phyloP scores from a whole-genome alignment of 2,329 filamentous ascomycete species.

The Nigrospora sphaerica region DNA sequence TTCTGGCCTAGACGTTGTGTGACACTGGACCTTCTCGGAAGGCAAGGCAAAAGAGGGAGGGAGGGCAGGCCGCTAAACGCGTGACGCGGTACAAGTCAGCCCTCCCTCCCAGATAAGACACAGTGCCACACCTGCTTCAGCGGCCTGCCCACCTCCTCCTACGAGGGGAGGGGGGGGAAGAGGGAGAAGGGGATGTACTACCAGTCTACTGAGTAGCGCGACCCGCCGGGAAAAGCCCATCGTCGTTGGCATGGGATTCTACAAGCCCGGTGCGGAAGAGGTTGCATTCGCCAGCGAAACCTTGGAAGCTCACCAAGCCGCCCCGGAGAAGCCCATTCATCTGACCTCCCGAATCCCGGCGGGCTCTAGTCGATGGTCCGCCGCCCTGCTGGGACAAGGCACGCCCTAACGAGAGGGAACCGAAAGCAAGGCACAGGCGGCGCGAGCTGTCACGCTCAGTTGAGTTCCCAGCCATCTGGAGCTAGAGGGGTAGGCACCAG shows the following conservation, averaged over 20 bases:
- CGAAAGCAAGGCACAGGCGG: too few relatives aligned
- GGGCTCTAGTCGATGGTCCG: too few relatives aligned
- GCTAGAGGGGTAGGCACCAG: too few relatives aligned
- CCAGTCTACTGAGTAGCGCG: neutral
- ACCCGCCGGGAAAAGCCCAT: conserved; percentile 1
- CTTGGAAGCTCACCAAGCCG: too few relatives aligned
- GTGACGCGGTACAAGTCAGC: conserved; percentile 24
- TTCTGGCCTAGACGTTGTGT: conserved; percentile 7
- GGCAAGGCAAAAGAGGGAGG: conserved; percentile 13
- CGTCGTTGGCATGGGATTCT: conserved; percentile 1
- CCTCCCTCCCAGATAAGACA: conserved; percentile 26
- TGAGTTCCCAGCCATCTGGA: too few relatives aligned
- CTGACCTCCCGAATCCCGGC: too few relatives aligned
- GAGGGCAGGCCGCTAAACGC: conserved; percentile 17
- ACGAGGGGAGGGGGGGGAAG: conserved; percentile 15
- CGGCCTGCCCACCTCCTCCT: conserved; percentile 9
- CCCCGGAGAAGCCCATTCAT: too few relatives aligned
- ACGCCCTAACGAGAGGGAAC: too few relatives aligned
- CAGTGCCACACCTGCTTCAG: conserved; percentile 17
- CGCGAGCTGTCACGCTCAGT: too few relatives aligned
- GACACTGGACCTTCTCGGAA: conserved; percentile 14
- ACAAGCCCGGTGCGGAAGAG: neutral
- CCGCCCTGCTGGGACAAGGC: too few relatives aligned
- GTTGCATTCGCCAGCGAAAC: too few relatives aligned
- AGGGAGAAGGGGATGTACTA: conserved; percentile 12